Evolutionary conservation across 1,139 yeast species (phyloP), one percentile per base, ranked within the genome.

Genomic region (Zygoascus hellenicus): DNA sequence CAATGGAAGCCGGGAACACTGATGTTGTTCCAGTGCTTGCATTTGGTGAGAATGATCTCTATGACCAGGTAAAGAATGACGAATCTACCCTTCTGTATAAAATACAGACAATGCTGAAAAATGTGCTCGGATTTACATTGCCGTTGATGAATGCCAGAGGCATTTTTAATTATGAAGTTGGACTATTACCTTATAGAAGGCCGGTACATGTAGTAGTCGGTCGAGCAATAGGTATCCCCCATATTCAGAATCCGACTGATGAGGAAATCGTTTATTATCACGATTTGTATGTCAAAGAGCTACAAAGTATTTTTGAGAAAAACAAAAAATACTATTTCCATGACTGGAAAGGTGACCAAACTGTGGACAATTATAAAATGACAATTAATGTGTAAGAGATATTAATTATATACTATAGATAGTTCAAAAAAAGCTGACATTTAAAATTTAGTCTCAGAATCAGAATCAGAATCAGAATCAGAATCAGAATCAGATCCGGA

Each of bases 61-160:
- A 83, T 64, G 78, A 81, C 49, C 78, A 87, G 47, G 67, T 78
- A 3, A 70, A 73, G 45, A 84, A 87, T 9, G 67, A 70, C 58
- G 76, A 60, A 61, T 76, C 56, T 11, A 80, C 92, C 0, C 58
- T 75, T 69, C 59, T 78, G 59, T 69, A 68, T 56, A 72, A 69
- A 47, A 64, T 85, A 49, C 97, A 90, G 63, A 67, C 75, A 37
- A 78, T 87, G 79, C 63, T 90, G 62, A 90, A 92, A 59, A 71
- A 71, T 35, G 73, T 69, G 37, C 75, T 81, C 50, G 92, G 90
- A 2, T 92, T 90, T 66, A 90, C 98, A 0, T 61, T 92, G 13
- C 98, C 98, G 1, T 77, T 92, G 50, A 85, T 92, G 68, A 84
- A 89, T 61, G 97, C 97, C 0, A 74, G 97, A 45, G 97, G 98